phyloP scores from a whole-genome alignment of 306 rosid species.

The Pyrus bretschneideri region DNA sequence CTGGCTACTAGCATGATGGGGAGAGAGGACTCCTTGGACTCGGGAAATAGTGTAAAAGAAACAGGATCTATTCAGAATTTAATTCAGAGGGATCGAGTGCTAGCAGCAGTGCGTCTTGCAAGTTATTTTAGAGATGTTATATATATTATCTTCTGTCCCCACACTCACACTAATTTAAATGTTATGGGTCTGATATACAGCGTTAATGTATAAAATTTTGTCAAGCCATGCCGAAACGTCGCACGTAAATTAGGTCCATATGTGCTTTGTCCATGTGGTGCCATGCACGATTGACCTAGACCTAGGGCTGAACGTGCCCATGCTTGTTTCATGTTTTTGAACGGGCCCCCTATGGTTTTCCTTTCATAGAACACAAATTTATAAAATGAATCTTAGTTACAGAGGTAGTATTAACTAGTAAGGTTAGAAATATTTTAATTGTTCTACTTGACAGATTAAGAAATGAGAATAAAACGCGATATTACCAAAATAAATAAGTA shows the following conservation, averaged over 20 bases:
- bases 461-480: background rate
- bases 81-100: constrained; percentile 89
- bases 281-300: background rate
- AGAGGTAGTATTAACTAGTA: background rate
- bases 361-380: background rate
- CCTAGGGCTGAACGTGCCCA: background rate
- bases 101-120: constrained; percentile 65
- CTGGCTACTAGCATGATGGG: constrained; percentile 75
- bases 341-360: background rate
- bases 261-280: background rate
- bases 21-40: constrained; percentile 57
- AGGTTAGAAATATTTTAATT: background rate
- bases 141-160: background rate
- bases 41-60: constrained; percentile 45
- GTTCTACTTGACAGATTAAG: background rate
- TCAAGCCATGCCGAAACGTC: background rate
- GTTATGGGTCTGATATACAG: background rate
- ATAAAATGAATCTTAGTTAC: background rate
- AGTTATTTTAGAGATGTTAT: constrained; percentile 7
- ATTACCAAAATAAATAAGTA: background rate
- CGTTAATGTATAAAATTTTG: background rate
- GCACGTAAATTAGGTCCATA: background rate
- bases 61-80: constrained; percentile 69
- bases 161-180: background rate
- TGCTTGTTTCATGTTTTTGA: background rate